A percentile compares a stretch with the other conserved stretches of the same genome.
Conservation (phyloP, 495 filamentous ascomycete species). For the Podospora conica region DNA sequence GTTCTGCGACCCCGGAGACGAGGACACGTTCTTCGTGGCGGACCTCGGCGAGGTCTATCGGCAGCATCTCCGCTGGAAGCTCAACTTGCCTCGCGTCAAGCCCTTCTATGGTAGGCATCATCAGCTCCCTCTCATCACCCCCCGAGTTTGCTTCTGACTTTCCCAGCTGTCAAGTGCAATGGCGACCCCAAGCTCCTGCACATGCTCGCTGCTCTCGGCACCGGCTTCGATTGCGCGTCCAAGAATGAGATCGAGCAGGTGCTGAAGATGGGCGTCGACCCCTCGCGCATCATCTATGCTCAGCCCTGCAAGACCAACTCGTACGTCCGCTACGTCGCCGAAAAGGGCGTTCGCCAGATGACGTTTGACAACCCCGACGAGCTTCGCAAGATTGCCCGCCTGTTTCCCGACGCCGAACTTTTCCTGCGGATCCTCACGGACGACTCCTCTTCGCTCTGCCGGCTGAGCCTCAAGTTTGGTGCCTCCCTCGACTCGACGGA, state of each 20-base stretch:
- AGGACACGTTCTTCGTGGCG: conserved; percentile 96
- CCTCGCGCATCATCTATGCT: conserved; percentile 93
- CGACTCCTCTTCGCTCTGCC: conserved; percentile 89
- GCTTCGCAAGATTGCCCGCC: conserved; percentile 91
- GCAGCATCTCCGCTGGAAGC: conserved; percentile 97
- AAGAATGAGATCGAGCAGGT: conserved; percentile 94
- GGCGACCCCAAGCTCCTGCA: conserved; percentile 83
- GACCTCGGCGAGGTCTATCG: conserved; percentile 98
- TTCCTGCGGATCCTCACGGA: conserved; percentile 93
- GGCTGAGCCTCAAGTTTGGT: conserved; percentile 93
- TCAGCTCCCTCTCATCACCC: neutral
- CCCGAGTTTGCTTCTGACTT: conserved; percentile 3
- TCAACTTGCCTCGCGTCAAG: conserved; percentile 85
- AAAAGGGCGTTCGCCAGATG: conserved; percentile 90
- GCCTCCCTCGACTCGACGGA: conserved; percentile 76
- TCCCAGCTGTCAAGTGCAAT: conserved; percentile 93
- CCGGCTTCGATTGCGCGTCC: conserved; percentile 97
- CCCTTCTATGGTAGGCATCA: conserved; percentile 81
- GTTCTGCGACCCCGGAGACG: conserved; percentile 77
- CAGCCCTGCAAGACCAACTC: conserved; percentile 99
- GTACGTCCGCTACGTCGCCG: conserved; percentile 81
- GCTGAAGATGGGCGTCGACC: conserved; percentile 75
- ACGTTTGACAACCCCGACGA: conserved; percentile 98
- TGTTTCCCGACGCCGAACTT: conserved; percentile 82
- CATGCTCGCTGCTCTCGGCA: conserved; percentile 79